phyloP scores from a whole-genome alignment of 306 rosid species.

The apple (Malus domestica) region ASM211411v1 NC_041798.1:10055501-10056000 shows the following conservation, averaged over 20 bases:
- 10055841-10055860: neutral
- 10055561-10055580: conserved; percentile 44
- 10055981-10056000: conserved; percentile 41
- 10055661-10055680: neutral
- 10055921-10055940: neutral
- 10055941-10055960: neutral
- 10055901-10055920: neutral
- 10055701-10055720: neutral
- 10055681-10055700: neutral
- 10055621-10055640: conserved; percentile 45
- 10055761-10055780: neutral
- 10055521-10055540: neutral
- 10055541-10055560: neutral
- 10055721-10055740: neutral
- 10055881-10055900: neutral
- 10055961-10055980: conserved; percentile 52
- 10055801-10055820: neutral
- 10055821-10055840: neutral
- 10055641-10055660: conserved; percentile 48
- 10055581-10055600: conserved; percentile 54
- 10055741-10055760: neutral
- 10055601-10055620: conserved; percentile 56
- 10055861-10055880: neutral
- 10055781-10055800: neutral
- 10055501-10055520: neutral